Conservation (phyloP, 208 protist genomes). For the Naegleria fowleri region DNA sequence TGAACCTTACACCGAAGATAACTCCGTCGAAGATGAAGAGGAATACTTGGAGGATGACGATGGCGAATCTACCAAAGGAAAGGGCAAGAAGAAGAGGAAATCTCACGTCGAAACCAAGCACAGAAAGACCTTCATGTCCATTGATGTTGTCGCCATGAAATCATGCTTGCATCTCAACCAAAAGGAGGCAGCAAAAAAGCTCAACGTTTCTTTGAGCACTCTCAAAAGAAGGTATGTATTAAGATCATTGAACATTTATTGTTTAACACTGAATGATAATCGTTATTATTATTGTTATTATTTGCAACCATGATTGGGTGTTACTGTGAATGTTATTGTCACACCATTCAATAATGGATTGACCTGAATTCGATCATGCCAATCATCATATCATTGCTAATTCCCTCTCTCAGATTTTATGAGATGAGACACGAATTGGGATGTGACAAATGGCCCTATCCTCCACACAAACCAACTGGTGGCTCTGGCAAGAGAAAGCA, state of each 20-base stretch:
- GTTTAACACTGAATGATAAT: too few relatives aligned
- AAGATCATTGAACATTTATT: too few relatives aligned
- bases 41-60: background rate
- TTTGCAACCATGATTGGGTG: too few relatives aligned
- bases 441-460: background rate
- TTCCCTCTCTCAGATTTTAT: background rate
- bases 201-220: background rate
- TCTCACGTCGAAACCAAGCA: background rate
- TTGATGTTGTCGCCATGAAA: background rate
- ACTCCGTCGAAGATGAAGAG: background rate
- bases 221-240: background rate
- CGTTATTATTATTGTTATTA: background rate
- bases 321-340: too few relatives aligned
- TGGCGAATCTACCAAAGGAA: background rate
- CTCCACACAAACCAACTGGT: background rate
- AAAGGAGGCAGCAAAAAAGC: background rate
- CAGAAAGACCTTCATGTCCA: constrained; percentile 1
- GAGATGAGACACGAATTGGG: background rate
- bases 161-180: background rate
- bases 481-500: background rate
- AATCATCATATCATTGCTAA: background rate
- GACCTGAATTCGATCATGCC: too few relatives aligned
- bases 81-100: background rate
- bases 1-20: background rate
- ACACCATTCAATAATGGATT: too few relatives aligned